Evolutionary conservation across 2,329 filamentous ascomycete genomes (phyloP).

Genomic region (Zasmidium angulare): DNA sequence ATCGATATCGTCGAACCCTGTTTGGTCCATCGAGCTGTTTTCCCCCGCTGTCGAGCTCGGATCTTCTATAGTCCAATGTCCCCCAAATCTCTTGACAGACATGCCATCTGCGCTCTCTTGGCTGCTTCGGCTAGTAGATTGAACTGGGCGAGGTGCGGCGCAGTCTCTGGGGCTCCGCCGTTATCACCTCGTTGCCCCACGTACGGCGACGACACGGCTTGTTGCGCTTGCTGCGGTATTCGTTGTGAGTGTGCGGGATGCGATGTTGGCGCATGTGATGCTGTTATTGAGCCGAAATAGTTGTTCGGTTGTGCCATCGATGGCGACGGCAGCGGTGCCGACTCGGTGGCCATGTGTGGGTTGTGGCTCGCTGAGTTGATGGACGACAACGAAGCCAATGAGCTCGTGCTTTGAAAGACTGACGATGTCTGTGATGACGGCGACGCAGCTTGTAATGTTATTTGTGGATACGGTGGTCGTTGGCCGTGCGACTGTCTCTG

Average conservation of each 20-base stretch:
- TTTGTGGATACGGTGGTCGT: constrained; percentile 38
- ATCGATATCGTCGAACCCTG: background rate
- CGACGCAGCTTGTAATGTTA: constrained; percentile 18
- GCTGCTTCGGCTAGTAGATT: constrained; percentile 88
- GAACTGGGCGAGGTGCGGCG: constrained; percentile 73
- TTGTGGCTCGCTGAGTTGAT: constrained; percentile 25
- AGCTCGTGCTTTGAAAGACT: constrained; percentile 44
- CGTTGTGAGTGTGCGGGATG: constrained; percentile 34
- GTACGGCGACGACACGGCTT: constrained; percentile 17
- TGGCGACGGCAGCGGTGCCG: constrained; percentile 37
- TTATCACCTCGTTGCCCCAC: constrained; percentile 33
- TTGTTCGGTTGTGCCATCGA: constrained; percentile 30
- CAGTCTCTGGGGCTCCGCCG: constrained; percentile 45
- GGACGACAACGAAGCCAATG: constrained; percentile 39
- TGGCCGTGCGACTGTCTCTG: constrained; percentile 29
- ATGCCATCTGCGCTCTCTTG: constrained; percentile 86
- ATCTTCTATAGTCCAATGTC: constrained; percentile 52
- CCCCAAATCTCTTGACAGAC: constrained; percentile 83
- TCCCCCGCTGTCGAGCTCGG: background rate
- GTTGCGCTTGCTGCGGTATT: constrained; percentile 32
- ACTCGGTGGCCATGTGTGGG: constrained; percentile 35
- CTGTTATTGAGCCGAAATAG: constrained; percentile 36
- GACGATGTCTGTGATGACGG: constrained; percentile 32
- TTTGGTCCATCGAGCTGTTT: background rate
- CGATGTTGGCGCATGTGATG: constrained; percentile 21